These are phyloP conservation scores for Lyophyllum semitale DNA, from an alignment of 768 basidiomycete species.

Conservation along the genomic window DNA sequence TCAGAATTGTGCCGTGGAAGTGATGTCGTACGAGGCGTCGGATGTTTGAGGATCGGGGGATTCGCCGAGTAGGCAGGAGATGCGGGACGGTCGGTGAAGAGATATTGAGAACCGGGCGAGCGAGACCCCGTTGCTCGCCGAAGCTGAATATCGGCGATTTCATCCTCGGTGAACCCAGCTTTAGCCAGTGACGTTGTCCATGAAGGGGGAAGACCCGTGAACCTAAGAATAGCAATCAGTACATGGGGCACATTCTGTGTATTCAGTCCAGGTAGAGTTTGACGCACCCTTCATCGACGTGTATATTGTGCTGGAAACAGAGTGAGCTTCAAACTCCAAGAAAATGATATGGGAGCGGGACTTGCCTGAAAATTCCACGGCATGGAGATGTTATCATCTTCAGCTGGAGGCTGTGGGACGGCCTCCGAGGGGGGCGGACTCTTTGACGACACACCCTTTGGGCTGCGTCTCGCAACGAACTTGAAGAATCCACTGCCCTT, in stretches of 20 bases:
- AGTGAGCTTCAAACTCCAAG: not conserved
- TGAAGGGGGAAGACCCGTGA: conserved; percentile 69
- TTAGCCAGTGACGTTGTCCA: conserved; percentile 65
- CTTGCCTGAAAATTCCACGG: conserved; percentile 80
- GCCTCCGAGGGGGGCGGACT: conserved; percentile 19
- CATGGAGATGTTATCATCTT: conserved; percentile 63
- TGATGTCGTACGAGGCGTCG: conserved; percentile 36
- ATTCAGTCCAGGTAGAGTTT: not conserved
- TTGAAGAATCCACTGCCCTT: conserved; percentile 44
- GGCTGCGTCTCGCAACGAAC: conserved; percentile 39
- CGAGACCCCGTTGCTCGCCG: conserved; percentile 36
- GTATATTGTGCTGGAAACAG: conserved; percentile 64
- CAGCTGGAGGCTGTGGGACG: conserved; percentile 25
- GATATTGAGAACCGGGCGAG: conserved; percentile 34
- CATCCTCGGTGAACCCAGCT: conserved; percentile 68
- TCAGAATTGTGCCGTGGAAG: conserved; percentile 34
- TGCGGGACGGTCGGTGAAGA: conserved; percentile 37
- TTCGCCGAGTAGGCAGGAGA: conserved; percentile 27
- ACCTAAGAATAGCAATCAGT: conserved; percentile 34
- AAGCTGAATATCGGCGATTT: conserved; percentile 61
- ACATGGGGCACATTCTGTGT: not conserved
- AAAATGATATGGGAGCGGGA: conserved; percentile 4
- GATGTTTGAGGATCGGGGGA: conserved; percentile 26
- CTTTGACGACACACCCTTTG: conserved; percentile 26
- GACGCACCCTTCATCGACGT: conserved; percentile 74